A percentile compares a stretch with the other conserved stretches of the same genome.
Evolutionary conservation across 257 asterid species (phyloP).

Genomic region (Solanum etuberosum): DNA sequence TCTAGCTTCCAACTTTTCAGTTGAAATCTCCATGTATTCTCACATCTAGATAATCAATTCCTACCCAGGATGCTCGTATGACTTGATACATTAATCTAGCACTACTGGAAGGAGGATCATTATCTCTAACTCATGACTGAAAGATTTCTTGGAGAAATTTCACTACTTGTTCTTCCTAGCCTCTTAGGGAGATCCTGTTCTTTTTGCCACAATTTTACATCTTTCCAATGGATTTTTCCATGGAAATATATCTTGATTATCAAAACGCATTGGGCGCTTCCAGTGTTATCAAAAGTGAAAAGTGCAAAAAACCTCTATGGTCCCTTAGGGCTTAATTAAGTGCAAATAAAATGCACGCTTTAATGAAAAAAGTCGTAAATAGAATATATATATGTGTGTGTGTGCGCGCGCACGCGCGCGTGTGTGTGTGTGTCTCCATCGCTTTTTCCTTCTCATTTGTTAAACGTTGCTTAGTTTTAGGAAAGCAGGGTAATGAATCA

Average conservation of each 20-base stretch:
- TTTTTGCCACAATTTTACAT: background rate
- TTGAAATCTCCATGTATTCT: background rate
- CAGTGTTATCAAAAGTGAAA: no score
- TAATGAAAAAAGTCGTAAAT: no score
- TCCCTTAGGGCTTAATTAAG: no score
- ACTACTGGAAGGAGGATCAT: background rate
- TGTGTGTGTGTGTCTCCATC: background rate
- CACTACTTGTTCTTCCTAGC: background rate
- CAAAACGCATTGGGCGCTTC: no score
- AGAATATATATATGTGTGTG: no score
- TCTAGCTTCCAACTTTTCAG: background rate
- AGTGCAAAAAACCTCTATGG: no score
- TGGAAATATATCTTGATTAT: background rate
- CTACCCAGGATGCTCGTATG: background rate
- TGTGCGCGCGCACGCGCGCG: no score
- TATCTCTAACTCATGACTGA: background rate
- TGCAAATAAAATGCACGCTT: no score
- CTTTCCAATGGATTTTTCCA: background rate
- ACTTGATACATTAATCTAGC: background rate
- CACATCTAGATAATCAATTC: background rate
- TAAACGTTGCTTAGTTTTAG: background rate
- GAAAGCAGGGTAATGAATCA: background rate
- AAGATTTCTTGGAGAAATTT: background rate
- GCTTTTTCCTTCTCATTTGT: background rate
- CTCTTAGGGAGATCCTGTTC: background rate